Evolutionary conservation across 2,329 filamentous ascomycete species (phyloP), one percentile per base, ranked within the genome.

Genomic region (Keithomyces neogunnii): DNA sequence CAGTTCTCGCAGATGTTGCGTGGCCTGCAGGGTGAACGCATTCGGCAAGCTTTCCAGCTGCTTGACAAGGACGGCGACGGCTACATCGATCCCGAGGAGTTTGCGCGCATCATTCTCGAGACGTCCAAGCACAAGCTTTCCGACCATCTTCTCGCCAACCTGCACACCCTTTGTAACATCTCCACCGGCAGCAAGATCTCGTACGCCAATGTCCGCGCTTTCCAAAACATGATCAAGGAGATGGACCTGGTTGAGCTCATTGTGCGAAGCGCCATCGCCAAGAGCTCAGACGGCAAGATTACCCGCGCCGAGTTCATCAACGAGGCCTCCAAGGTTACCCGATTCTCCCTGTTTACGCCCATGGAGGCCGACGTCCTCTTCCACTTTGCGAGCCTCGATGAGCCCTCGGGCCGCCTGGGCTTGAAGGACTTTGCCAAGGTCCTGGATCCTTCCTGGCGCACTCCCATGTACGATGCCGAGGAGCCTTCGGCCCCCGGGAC

Each of bases 311-410:
- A 97, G 63, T 99, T 99, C 72, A 73, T 97, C 56, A 92, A 96
- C 69, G 91, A 96, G 73, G 92, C 93, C 9, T 86, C 92, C 44
- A 85, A 85, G 57, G 84, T 93, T 63, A 95, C 92, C 29, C 85
- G 93, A 56, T 99, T 96, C 75, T 95, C 91, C 10, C 81, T 95
- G 36, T 96, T 97, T 71, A 97, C 93, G 0, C 93, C 93, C 10
- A 96, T 97, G 90, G 93, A 99, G 71, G 91, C 92, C 40, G 93
- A 99, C 65, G 96, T 99, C 56, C 81, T 99, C 40, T 99, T 99
- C 77, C 93, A 97, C 73, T 99, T 99, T 69, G 93, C 93, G 54
- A 89, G 91, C 55, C 78, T 97, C 50, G 89, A 96, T 65, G 86
- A 93, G 61, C 87, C 89, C 3, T 92, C 90, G 1, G 93, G 91